phyloP scores from a whole-genome alignment of 345 rosid species.

The Punica granatum region DNA sequence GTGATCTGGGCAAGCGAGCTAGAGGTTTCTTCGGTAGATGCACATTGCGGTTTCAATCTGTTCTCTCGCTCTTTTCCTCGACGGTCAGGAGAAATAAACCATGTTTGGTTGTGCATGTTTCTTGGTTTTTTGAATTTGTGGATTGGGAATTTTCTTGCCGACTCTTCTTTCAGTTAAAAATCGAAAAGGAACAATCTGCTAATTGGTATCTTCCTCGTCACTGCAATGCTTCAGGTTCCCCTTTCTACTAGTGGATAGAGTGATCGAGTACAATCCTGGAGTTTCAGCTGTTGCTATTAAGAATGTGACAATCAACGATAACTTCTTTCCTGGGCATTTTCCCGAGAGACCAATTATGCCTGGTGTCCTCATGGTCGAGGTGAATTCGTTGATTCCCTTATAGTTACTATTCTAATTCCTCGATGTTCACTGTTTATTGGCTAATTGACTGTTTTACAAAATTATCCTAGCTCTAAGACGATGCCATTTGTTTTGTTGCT shows the following conservation, averaged over 20 bases:
- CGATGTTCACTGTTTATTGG: not conserved
- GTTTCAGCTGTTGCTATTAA: conserved; percentile 92
- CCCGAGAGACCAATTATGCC: conserved; percentile 99
- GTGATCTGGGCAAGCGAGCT: too few species aligned
- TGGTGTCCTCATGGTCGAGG: conserved; percentile 99
- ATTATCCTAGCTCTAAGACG: not conserved
- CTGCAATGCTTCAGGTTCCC: conserved; percentile 53
- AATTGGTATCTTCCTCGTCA: not conserved
- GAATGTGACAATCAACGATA: conserved; percentile 95
- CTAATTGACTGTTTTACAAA: not conserved
- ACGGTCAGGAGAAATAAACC: not conserved
- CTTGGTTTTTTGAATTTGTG: not conserved
- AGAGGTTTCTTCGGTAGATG: not conserved
- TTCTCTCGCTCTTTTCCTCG: not conserved
- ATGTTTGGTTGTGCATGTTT: not conserved
- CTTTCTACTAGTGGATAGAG: conserved; percentile 97
- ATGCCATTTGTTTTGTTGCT: not conserved
- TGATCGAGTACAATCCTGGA: conserved; percentile 89
- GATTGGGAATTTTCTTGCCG: not conserved
- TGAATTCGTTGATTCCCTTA: conserved; percentile 11
- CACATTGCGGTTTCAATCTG: not conserved
- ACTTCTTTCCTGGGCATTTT: conserved; percentile 98
- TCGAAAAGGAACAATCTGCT: not conserved
- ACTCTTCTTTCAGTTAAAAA: not conserved
- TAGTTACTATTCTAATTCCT: too few species aligned